phyloP scores from a whole-genome alignment of 2,329 filamentous ascomycete genomes.

The Lecanoromycetidae sp. region DNA sequence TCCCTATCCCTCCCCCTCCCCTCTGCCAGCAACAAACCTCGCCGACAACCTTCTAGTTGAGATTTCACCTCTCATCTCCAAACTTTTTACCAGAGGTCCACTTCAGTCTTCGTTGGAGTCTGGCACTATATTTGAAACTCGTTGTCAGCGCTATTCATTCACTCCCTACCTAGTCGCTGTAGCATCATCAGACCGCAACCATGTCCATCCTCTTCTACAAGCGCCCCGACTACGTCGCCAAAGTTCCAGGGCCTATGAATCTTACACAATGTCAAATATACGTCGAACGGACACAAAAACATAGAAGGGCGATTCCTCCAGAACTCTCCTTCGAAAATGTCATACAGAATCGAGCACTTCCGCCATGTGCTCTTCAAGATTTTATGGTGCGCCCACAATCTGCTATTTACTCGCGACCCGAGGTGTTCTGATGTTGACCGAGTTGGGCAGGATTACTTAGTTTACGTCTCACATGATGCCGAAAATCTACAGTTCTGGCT shows the following conservation, averaged over 20 bases:
- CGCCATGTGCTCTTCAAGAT: slow-evolving; percentile 18
- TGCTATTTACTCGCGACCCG: neutral
- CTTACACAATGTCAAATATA: slow-evolving; percentile 15
- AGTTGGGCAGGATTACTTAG: slow-evolving; percentile 16
- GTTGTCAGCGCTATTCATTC: too few species aligned
- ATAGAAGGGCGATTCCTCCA: slow-evolving; percentile 15
- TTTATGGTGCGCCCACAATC: slow-evolving; percentile 14
- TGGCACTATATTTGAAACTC: too few species aligned
- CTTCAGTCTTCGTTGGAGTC: too few species aligned
- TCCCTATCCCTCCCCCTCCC: too few species aligned
- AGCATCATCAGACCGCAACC: neutral
- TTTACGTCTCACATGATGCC: slow-evolving; percentile 20
- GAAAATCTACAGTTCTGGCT: slow-evolving; percentile 21
- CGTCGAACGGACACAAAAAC: slow-evolving; percentile 15
- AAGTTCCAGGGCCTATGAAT: slow-evolving; percentile 15
- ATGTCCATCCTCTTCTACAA: slow-evolving; percentile 9
- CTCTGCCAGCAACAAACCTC: too few species aligned
- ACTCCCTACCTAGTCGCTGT: neutral
- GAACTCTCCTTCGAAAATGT: slow-evolving; percentile 20
- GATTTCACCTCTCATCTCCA: too few species aligned
- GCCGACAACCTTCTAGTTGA: too few species aligned
- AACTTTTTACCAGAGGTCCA: too few species aligned
- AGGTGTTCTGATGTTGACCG: neutral
- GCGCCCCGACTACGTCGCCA: slow-evolving; percentile 14
- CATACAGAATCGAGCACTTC: slow-evolving; percentile 17